Conservation (phyloP, 495 filamentous ascomycete genomes). For the Daldinia childiae region DNA sequence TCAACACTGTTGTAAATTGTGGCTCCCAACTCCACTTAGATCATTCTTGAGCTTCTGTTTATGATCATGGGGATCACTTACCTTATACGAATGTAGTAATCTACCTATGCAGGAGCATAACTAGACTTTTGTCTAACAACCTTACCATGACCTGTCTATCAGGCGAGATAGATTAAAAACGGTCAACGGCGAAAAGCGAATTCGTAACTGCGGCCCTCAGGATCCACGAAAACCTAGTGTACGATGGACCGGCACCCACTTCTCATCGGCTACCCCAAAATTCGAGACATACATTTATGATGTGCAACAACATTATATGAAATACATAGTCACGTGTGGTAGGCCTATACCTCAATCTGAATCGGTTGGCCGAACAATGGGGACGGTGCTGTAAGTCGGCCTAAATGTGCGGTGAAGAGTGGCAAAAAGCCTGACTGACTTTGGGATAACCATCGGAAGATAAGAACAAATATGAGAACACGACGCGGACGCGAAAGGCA, state of each 20-base stretch:
- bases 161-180: constrained; percentile 10
- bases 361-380: constrained; percentile 5
- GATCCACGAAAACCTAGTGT: constrained; percentile 7
- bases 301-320: constrained; percentile 23
- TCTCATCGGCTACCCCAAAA: constrained; percentile 7
- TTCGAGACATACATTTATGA: constrained; percentile 17
- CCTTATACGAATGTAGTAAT: not conserved
- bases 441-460: constrained; percentile 4
- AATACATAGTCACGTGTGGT: constrained; percentile 27
- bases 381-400: constrained; percentile 10
- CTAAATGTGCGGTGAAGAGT: constrained; percentile 37
- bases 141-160: constrained; percentile 2
- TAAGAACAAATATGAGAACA: not conserved
- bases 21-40: not conserved
- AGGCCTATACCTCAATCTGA: constrained; percentile 7
- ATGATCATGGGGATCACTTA: not conserved
- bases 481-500: constrained; percentile 24
- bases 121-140: not conserved
- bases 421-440: constrained; percentile 31
- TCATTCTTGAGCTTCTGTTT: not conserved
- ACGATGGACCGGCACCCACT: constrained; percentile 12
- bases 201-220: constrained; percentile 5
- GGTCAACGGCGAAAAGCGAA: constrained; percentile 18
- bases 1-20: not conserved
- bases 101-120: not conserved